Conservation (phyloP, 139 green algal species). For the Medakamo hakoo region DNA sequence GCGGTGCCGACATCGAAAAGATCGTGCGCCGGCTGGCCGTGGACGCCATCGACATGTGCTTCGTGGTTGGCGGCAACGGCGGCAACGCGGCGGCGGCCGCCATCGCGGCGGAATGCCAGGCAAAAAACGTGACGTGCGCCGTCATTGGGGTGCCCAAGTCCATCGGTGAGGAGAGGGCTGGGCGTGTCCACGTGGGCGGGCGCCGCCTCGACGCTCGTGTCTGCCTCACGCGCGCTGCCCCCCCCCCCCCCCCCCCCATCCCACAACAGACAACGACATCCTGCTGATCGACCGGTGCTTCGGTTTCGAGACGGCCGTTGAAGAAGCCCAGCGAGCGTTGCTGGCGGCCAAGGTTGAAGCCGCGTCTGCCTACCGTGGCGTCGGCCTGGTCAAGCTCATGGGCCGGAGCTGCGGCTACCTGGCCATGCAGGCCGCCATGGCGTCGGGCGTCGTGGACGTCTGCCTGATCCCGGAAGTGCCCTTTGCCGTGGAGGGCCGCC, state of each 20-base stretch:
- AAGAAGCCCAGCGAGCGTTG: constrained; percentile 50
- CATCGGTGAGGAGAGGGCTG: constrained; percentile 99
- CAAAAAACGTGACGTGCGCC: constrained; percentile 38
- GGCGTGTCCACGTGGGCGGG: neutral
- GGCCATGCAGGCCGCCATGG: constrained; percentile 60
- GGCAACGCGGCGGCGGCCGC: constrained; percentile 67
- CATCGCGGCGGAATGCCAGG: constrained; percentile 45
- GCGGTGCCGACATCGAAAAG: constrained; percentile 78
- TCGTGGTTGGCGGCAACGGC: constrained; percentile 87
- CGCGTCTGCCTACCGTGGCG: constrained; percentile 36
- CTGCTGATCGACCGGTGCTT: constrained; percentile 58
- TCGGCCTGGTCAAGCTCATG: constrained; percentile 81
- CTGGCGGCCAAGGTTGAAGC: constrained; percentile 54
- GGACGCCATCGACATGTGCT: constrained; percentile 91
- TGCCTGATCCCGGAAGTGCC: constrained; percentile 88
- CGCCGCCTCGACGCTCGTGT: neutral
- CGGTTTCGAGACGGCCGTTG: constrained; percentile 72
- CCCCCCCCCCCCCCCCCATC: neutral
- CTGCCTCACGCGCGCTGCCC: neutral
- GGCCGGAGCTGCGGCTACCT: constrained; percentile 71
- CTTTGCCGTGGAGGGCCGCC: constrained; percentile 66
- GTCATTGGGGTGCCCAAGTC: constrained; percentile 92
- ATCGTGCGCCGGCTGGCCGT: constrained; percentile 95
- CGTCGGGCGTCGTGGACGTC: constrained; percentile 42
- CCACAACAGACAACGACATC: constrained; percentile 23